Evolutionary conservation across 2,329 filamentous ascomycete species (phyloP).

Genomic region (Rhynchosporium agropyri): DNA sequence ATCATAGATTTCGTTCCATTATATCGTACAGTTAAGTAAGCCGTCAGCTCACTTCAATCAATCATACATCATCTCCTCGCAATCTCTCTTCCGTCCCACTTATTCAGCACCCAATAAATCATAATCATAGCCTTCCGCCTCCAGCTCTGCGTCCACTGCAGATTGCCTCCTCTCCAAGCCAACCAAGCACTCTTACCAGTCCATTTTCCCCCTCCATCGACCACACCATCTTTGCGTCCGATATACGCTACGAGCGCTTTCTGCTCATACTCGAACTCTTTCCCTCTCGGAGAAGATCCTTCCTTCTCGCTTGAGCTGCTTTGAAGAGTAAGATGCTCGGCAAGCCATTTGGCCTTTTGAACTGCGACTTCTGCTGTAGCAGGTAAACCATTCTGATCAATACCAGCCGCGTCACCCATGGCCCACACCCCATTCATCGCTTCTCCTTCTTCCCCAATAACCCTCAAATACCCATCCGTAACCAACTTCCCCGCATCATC

Average conservation of each 20-base stretch:
- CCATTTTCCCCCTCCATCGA: slow-evolving; percentile 30
- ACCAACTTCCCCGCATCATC: slow-evolving; percentile 57
- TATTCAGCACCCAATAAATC: slow-evolving; percentile 30
- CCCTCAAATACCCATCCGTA: slow-evolving; percentile 63
- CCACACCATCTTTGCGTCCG: slow-evolving; percentile 30
- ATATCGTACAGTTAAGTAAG: too few relatives aligned
- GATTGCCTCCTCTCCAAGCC: slow-evolving; percentile 34
- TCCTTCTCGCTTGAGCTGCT: not conserved
- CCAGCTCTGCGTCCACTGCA: slow-evolving; percentile 34
- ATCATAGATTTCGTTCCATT: too few relatives aligned
- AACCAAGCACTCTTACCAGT: slow-evolving; percentile 31
- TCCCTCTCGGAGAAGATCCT: not conserved
- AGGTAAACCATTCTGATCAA: slow-evolving; percentile 55
- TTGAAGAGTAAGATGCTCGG: slow-evolving; percentile 56
- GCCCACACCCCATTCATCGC: slow-evolving; percentile 54
- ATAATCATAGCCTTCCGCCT: slow-evolving; percentile 31
- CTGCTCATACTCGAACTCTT: slow-evolving; percentile 28
- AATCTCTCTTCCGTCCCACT: slow-evolving; percentile 29
- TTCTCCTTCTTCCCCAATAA: slow-evolving; percentile 45
- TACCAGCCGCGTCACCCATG: slow-evolving; percentile 69
- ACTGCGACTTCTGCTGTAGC: slow-evolving; percentile 75
- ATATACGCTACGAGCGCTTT: slow-evolving; percentile 32
- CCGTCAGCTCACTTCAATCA: not conserved
- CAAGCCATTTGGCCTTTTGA: slow-evolving; percentile 70
- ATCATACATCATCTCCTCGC: slow-evolving; percentile 22